Conservation (phyloP, 73 alveolate genomes). For the Effrenium voratum region DNA sequence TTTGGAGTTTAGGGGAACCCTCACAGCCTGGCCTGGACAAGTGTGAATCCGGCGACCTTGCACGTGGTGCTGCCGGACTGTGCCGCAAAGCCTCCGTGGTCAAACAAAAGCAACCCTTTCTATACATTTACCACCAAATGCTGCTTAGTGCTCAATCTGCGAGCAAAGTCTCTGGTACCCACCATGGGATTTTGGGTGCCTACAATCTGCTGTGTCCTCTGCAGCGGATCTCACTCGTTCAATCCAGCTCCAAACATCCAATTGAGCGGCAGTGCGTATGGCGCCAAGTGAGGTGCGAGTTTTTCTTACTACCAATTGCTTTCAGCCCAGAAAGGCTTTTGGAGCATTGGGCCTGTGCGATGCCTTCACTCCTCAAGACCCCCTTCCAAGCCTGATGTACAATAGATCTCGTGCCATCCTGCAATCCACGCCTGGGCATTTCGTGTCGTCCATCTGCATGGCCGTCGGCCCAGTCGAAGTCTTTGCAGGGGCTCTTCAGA, state of each 20-base stretch:
- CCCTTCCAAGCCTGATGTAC: background rate
- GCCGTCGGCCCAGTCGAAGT: conserved; percentile 54
- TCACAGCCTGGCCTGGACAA: background rate
- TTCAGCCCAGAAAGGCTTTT: no score
- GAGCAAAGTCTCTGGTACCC: background rate
- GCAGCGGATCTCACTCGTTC: no score
- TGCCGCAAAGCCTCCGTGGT: background rate
- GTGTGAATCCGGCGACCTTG: conserved; percentile 2
- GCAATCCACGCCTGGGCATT: background rate
- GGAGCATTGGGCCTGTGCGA: background rate
- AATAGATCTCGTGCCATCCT: background rate
- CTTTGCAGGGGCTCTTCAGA: background rate
- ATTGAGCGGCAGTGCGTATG: background rate
- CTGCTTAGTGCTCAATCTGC: background rate
- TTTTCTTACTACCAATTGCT: background rate
- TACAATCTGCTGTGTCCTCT: no score
- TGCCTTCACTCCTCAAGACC: background rate
- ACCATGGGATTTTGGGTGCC: no score
- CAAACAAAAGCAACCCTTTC: background rate
- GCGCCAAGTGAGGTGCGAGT: background rate
- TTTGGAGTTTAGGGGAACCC: background rate
- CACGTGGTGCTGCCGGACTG: background rate
- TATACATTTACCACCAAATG: no score
- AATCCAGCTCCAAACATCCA: no score
- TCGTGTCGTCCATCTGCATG: conserved; percentile 1